Conservation (phyloP, 2,329 filamentous ascomycete species). For the Trichoderma hamatum region DNA sequence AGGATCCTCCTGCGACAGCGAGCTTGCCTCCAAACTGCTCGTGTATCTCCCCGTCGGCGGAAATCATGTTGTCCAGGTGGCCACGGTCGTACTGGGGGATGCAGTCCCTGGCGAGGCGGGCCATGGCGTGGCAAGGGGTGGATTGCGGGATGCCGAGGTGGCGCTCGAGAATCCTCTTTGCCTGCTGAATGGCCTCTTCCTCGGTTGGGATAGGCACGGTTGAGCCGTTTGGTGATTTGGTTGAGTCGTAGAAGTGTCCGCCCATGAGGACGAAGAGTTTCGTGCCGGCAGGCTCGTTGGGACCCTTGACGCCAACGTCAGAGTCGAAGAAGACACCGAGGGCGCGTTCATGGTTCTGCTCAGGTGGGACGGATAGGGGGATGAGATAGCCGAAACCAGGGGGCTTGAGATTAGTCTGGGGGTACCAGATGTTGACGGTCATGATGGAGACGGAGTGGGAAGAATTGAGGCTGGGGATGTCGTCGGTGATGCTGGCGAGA, state of each 20-base stretch:
- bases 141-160: slow-evolving; percentile 71
- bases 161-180: slow-evolving; percentile 67
- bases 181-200: slow-evolving; percentile 69
- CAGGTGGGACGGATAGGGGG: slow-evolving; percentile 69
- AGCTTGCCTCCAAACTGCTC: slow-evolving; percentile 63
- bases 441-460: slow-evolving; percentile 78
- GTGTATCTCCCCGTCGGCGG: slow-evolving; percentile 58
- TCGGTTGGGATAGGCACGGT: slow-evolving; percentile 55
- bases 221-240: slow-evolving; percentile 31
- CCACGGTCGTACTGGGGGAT: slow-evolving; percentile 91
- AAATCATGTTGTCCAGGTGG: slow-evolving; percentile 65
- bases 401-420: slow-evolving; percentile 62
- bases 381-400: slow-evolving; percentile 91
- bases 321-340: slow-evolving; percentile 94
- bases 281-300: slow-evolving; percentile 65
- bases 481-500: slow-evolving; percentile 44
- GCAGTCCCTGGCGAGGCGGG: slow-evolving; percentile 66
- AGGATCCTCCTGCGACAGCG: slow-evolving; percentile 63
- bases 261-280: slow-evolving; percentile 95
- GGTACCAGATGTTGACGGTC: slow-evolving; percentile 89
- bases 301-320: slow-evolving; percentile 54
- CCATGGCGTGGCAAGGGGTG: slow-evolving; percentile 62
- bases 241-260: slow-evolving; percentile 80
- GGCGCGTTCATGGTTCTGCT: slow-evolving; percentile 78
- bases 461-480: slow-evolving; percentile 53